A percentile compares a stretch with the other conserved stretches of the same genome.
phyloP scores from a whole-genome alignment of 495 filamentous ascomycete genomes.

The Podospora sp. region DNA sequence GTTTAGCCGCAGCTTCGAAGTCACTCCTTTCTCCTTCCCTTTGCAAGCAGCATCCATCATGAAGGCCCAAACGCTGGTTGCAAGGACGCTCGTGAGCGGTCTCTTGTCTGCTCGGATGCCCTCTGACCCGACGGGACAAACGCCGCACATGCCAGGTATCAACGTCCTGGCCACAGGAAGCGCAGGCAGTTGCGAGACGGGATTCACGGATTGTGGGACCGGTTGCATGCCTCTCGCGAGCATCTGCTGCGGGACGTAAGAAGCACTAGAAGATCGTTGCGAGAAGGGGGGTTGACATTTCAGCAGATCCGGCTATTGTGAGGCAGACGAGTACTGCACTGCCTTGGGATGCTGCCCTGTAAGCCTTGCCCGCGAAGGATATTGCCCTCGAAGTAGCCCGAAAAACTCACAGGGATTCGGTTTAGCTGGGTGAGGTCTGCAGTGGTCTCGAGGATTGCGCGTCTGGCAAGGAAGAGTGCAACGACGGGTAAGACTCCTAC shows the following conservation, averaged over 20 bases:
- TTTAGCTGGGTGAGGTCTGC: background rate
- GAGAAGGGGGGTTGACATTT: background rate
- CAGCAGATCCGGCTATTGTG: background rate
- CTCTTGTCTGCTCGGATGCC: background rate
- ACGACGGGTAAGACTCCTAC: background rate
- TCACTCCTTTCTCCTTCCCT: background rate
- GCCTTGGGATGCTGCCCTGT: constrained; percentile 2
- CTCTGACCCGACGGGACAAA: background rate
- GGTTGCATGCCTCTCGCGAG: background rate
- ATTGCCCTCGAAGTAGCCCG: background rate
- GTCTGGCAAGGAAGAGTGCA: background rate
- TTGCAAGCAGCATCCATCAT: background rate
- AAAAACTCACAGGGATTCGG: background rate
- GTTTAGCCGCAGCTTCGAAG: background rate
- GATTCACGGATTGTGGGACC: background rate
- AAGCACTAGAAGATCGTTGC: background rate
- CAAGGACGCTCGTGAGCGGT: background rate
- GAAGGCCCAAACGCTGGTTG: constrained; percentile 2
- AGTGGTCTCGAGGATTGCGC: background rate
- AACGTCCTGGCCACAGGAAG: background rate
- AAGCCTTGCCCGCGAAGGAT: background rate
- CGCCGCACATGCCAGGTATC: background rate
- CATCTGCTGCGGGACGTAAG: constrained; percentile 5
- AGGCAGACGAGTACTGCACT: background rate
- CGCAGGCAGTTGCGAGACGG: background rate